A percentile compares a stretch with the other conserved stretches of the same genome.
Conservation (phyloP, 2,329 filamentous ascomycete genomes). For the Aureobasidium sp. region DNA sequence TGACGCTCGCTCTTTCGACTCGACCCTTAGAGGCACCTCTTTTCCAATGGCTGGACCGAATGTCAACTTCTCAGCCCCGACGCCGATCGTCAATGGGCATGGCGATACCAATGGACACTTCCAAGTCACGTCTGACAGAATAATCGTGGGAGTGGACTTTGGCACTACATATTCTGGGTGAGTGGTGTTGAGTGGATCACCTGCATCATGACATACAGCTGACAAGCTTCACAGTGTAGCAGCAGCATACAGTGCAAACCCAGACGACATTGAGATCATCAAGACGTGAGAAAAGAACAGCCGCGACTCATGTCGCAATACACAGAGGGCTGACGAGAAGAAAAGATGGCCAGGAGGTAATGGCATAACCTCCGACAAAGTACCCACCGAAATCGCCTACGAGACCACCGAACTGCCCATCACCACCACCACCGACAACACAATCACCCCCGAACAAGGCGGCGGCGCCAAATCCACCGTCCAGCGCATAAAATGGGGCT, state of each 20-base stretch:
- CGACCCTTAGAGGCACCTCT: not conserved
- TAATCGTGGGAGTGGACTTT: constrained; percentile 67
- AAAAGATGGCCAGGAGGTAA: constrained; percentile 69
- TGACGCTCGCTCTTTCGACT: not conserved
- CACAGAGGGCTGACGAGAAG: too few species aligned
- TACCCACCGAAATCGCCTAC: constrained; percentile 69
- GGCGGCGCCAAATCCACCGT: constrained; percentile 14
- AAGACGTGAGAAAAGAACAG: constrained; percentile 43
- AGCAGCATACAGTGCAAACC: constrained; percentile 51
- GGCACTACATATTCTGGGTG: constrained; percentile 60
- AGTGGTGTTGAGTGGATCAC: not conserved
- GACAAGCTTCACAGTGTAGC: constrained; percentile 47
- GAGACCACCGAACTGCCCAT: not conserved
- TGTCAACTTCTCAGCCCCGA: not conserved
- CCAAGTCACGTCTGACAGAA: constrained; percentile 2
- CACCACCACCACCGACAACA: not conserved
- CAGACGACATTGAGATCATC: constrained; percentile 75
- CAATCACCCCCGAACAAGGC: constrained; percentile 9
- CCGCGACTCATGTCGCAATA: not conserved
- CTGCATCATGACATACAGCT: not conserved
- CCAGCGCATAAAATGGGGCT: constrained; percentile 59
- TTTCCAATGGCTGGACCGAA: constrained; percentile 3
- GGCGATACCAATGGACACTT: not conserved
- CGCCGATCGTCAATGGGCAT: not conserved
- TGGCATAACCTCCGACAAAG: constrained; percentile 79